A percentile compares a stretch with the other conserved stretches of the same genome.
phyloP scores from a whole-genome alignment of 2,329 filamentous ascomycete species.

The Cordyceps cateniannulata region DNA sequence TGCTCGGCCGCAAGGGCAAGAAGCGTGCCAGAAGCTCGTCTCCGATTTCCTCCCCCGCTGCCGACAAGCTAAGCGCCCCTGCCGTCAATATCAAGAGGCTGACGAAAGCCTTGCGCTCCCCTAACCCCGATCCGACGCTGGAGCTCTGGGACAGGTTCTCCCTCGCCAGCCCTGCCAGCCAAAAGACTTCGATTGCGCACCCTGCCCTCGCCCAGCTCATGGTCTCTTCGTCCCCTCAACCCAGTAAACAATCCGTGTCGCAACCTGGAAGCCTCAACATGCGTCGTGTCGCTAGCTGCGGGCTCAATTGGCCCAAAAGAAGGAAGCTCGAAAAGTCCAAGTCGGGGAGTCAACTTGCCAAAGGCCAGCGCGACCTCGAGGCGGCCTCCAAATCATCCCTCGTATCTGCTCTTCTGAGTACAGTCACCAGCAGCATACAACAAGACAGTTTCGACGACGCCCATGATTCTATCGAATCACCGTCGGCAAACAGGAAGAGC shows the following conservation, averaged over 20 bases:
- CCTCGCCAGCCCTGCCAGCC: slow-evolving; percentile 36
- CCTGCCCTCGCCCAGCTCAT: slow-evolving; percentile 58
- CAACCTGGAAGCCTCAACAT: slow-evolving; percentile 39
- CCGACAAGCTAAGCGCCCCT: slow-evolving; percentile 36
- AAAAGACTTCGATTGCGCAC: slow-evolving; percentile 39
- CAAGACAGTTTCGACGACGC: slow-evolving; percentile 30
- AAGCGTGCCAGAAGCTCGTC: slow-evolving; percentile 73
- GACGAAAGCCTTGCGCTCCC: slow-evolving; percentile 55
- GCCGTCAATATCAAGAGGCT: slow-evolving; percentile 53
- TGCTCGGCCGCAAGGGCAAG: slow-evolving; percentile 43
- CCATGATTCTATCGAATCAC: slow-evolving; percentile 31
- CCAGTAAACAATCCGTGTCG: slow-evolving; percentile 36
- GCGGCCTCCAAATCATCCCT: slow-evolving; percentile 50
- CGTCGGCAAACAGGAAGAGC: slow-evolving; percentile 37
- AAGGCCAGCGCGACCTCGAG: slow-evolving; percentile 33
- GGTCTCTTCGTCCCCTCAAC: slow-evolving; percentile 64
- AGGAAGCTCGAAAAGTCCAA: slow-evolving; percentile 50
- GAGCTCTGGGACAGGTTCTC: slow-evolving; percentile 76
- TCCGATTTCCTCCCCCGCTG: slow-evolving; percentile 59
- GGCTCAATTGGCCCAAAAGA: slow-evolving; percentile 65
- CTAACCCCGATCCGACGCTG: slow-evolving; percentile 63
- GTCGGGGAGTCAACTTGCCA: slow-evolving; percentile 26
- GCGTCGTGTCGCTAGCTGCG: slow-evolving; percentile 62
- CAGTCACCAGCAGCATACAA: slow-evolving; percentile 50
- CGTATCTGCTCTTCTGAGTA: slow-evolving; percentile 59